Evolutionary conservation across 2,329 filamentous ascomycete genomes (phyloP), one percentile per base, ranked within the genome.

Genomic region (Penicillium sp.): DNA sequence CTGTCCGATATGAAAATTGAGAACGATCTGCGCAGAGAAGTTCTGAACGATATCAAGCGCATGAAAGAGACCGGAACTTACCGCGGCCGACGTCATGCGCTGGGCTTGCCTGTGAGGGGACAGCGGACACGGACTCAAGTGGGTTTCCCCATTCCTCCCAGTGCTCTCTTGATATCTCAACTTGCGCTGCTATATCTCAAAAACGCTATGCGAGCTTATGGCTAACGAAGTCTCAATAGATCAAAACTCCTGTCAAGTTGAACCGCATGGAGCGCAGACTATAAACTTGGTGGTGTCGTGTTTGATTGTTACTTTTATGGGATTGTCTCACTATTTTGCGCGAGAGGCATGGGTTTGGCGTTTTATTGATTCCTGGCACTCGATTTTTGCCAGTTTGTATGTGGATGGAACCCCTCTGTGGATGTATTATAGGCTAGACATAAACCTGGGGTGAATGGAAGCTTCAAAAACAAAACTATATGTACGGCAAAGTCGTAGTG

Each of bases 1-100:
- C 81, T 99, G 40, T 90, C 91, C 16, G 87, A 87, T 53, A 92
- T 99, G 91, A 96, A 89, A 59, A 91, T 97, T 68, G 94, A 97
- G 75, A 96, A 89, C 74, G 92, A 97, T 69, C 82, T 95, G 62
- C 82, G 86, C 69, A 84, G 89, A 71, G 79, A 90, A 58, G 78
- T 97, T 38, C 83, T 88, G 68, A 91, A 96, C 49, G 94, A 97
- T 70, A 96, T 99, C 66, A 82, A 82, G 72, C 82, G 93, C 58
- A 70, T 99, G 74, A 90, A 89, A 72, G 92, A 97, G 68, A 97
- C 96, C 80, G 92, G 92, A 49, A 87, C 88, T 4, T 96, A 96
- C 72, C 82, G 94, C 52, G 94, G 94, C 63, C 87, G 90, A 74
- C 82, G 94, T 65, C 94, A 99, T 80, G 93, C 93, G 56, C 92